phyloP scores from a whole-genome alignment of 768 basidiomycete species.

The Xerocomellus intermedius region DNA sequence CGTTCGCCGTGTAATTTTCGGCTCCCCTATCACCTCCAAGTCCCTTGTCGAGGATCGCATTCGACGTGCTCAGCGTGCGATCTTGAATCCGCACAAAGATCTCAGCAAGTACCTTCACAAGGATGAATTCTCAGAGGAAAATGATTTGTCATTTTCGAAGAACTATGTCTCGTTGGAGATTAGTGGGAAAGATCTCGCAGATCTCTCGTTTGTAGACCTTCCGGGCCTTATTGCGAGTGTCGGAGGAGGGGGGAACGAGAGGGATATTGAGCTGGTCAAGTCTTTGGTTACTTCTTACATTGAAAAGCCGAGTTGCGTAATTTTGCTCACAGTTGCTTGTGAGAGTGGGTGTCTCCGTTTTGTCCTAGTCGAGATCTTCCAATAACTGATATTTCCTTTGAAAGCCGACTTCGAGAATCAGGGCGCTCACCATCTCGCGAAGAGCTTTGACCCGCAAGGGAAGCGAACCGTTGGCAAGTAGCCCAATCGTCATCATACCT shows the following conservation, averaged over 20 bases:
- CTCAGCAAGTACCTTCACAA: background rate
- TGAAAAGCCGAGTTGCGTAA: background rate
- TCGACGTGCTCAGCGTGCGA: background rate
- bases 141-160: slow-evolving; percentile 1
- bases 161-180: slow-evolving; percentile 3
- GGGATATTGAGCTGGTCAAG: background rate
- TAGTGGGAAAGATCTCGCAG: background rate
- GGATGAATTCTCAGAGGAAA: background rate
- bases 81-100: background rate
- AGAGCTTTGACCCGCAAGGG: background rate
- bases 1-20: background rate
- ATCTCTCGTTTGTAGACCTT: slow-evolving; percentile 4
- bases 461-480: slow-evolving; percentile 1
- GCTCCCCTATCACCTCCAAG: background rate
- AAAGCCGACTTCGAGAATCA: slow-evolving; percentile 6
- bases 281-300: slow-evolving; percentile 2
- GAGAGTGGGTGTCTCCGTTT: background rate
- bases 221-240: slow-evolving; percentile 2
- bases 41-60: background rate
- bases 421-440: slow-evolving; percentile 1
- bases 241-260: background rate
- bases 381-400: background rate
- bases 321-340: background rate
- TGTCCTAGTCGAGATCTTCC: background rate
- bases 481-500: too few relatives aligned